These are phyloP conservation scores for Macrocystidia cucumis DNA, from an alignment of 1,284 basidiomycete genomes.

Conservation along the genomic window DNA sequence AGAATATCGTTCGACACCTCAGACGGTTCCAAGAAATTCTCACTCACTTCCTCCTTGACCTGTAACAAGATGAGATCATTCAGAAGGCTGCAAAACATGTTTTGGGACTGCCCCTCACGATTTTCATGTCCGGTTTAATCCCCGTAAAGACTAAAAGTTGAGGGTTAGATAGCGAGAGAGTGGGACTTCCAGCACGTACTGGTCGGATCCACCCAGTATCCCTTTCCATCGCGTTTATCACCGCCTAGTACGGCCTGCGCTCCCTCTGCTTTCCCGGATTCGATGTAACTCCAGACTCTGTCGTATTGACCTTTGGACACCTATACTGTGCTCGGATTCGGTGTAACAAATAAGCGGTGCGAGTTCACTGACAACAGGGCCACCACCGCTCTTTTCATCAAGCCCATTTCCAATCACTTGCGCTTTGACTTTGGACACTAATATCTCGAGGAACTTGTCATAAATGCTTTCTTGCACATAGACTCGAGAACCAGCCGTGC, in stretches of 20 bases:
- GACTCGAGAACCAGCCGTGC: conserved; percentile 80
- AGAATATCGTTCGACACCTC: neutral
- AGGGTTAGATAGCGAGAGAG: conserved; percentile 1
- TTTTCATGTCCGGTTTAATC: conserved; percentile 67
- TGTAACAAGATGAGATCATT: conserved; percentile 17
- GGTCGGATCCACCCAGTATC: conserved; percentile 72
- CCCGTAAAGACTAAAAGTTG: conserved; percentile 59
- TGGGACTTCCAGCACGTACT: conserved; percentile 34
- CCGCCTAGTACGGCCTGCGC: conserved; percentile 81
- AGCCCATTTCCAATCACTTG: conserved; percentile 77
- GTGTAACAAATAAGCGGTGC: conserved; percentile 6
- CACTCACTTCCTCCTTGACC: conserved; percentile 66
- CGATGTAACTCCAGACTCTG: conserved; percentile 85
- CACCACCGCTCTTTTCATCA: conserved; percentile 66
- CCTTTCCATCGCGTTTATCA: conserved; percentile 57
- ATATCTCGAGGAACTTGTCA: conserved; percentile 69
- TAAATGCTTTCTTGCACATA: conserved; percentile 84
- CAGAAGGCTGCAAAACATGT: conserved; percentile 2
- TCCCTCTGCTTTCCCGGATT: conserved; percentile 79
- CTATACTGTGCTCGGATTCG: conserved; percentile 24
- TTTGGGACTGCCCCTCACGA: conserved; percentile 38
- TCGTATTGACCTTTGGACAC: conserved; percentile 85
- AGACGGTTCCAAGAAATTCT: conserved; percentile 5
- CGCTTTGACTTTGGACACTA: conserved; percentile 63
- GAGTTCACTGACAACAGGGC: conserved; percentile 72